Evolutionary conservation across 2,329 filamentous ascomycete species (phyloP), one percentile per base, ranked within the genome.

Genomic region (Ophiostoma piceae): DNA sequence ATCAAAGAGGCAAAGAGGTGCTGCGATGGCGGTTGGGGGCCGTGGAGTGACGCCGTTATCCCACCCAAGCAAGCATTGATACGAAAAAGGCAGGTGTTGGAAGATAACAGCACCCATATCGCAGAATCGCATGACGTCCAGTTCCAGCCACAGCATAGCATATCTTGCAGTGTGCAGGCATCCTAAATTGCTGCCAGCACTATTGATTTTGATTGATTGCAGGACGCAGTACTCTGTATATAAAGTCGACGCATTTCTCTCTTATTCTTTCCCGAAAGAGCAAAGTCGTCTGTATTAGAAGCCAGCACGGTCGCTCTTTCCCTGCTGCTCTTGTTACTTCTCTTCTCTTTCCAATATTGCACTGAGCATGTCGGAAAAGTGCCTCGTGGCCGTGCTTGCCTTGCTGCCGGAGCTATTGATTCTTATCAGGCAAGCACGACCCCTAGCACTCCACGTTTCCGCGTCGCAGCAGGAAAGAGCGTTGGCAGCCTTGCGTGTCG

Each of bases 161-260:
- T 35, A 41, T 14, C 39, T 4, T 14, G 11, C 39, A 41, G 8
- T 12, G 39, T 41, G 12, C 39, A 41, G 39, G 7, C 43, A 47
- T 47, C 43, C 43, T 47, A 47, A 47, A n/a, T 47, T 47, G n/a
- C 51, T 57, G 22, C 51, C 51, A 57, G 51, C 51, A 57, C 51
- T 57, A 57, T 57, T 26, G 51, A 9, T 57, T 29, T 57, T 47
- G 43, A 47, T 47, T 47, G 16, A 16, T 47, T 47, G 16, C 43
- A 47, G 39, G 35, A 35, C 35, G 35, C 35, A 41, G 39, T 41
- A 3, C 39, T 41, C 39, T 12, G 39, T 41, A 41, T 41, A 41
- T n/a, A 47, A n/a, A n/a, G 14, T 5, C 51, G 51, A 11, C n/a
- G 47, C n/a, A 29, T 54, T 3, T 22, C n/a, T 57, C 51, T 57